phyloP scores from a whole-genome alignment of 805 yeast species.

The Hanseniaspora pseudoguilliermondii region DNA sequence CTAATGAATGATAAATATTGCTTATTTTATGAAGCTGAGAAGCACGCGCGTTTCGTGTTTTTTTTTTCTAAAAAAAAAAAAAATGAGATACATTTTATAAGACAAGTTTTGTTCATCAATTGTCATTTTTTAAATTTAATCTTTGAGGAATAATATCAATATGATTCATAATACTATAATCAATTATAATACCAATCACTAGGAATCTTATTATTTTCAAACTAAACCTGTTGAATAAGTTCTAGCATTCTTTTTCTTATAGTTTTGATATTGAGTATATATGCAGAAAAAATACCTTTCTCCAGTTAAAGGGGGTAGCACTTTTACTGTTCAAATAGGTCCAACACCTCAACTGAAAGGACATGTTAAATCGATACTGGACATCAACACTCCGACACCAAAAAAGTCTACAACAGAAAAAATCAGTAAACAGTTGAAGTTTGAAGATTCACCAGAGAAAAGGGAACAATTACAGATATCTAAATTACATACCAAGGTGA shows the following conservation, averaged over 20 bases:
- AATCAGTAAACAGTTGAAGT: not conserved
- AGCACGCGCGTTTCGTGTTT: too few relatives aligned
- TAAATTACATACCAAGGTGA: conserved; percentile 17
- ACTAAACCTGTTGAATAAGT: too few relatives aligned
- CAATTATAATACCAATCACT: too few relatives aligned
- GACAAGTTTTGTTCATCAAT: conserved; percentile 5
- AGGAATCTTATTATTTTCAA: too few relatives aligned
- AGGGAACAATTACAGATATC: conserved; percentile 17
- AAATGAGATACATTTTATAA: conserved; percentile 4
- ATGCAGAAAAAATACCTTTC: conserved; percentile 11
- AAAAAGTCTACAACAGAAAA: not conserved
- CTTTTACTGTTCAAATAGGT: conserved; percentile 38
- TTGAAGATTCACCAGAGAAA: not conserved
- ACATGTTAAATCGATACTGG: conserved; percentile 60
- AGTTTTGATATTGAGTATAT: not conserved
- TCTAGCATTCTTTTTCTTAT: too few relatives aligned
- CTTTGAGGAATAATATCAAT: too few relatives aligned
- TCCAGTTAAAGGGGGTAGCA: conserved; percentile 3
- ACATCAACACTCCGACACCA: conserved; percentile 30
- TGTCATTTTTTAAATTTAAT: too few relatives aligned
- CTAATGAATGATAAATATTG: not conserved
- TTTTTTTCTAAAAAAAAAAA: conserved; percentile 8
- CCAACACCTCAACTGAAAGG: conserved; percentile 86
- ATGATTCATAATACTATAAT: too few relatives aligned
- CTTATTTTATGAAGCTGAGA: too few relatives aligned